Evolutionary conservation across 2,329 filamentous ascomycete species (phyloP), one percentile per base, ranked within the genome.

Genomic region (Xylaria sp.): DNA sequence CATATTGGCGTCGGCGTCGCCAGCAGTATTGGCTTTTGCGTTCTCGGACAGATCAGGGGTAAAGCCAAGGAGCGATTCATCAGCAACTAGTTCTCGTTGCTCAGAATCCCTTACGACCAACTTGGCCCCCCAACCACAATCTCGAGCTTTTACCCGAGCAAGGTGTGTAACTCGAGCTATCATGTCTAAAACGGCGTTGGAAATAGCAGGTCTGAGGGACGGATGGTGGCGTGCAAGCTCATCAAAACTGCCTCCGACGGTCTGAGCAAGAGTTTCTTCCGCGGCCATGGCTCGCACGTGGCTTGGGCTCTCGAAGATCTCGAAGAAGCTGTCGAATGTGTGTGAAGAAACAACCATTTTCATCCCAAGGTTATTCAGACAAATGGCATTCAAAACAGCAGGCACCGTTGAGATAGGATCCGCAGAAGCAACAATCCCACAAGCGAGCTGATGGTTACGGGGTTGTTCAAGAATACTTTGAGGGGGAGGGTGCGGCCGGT

Each of bases 151-250:
- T 51, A 86, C 85, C 60, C 89, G 88, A 72, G 92, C 94, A 28
- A 98, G 83, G 72, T 92, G 86, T 50, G 90, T 89, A 44, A 99
- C 91, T 63, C 94, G 89, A 41, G 91, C 91, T 69, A 97, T 89
- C 93, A 98, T 97, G 71, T 94, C 90, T 68, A 97, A 87, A 18
- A 97, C 90, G n/a, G 93, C 91, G 72, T 92, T 91, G 71, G 95
- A 89, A 68, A 99, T 96, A 2, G 91, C 87, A 10, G 88, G 87
- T 73, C 94, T 93, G 54, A 99, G 83, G 25, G 89, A 87, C 0
- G 97, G 96, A 76, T 99, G 96, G 78, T 99, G 96, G 50, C 96
- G 90, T 62, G 95, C 92, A 68, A 99, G 87, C 80, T 99, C 96
- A 79, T 99, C 96, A 76, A 99, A 98, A 50, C 91, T 92, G 31